Evolutionary conservation across 2,329 filamentous ascomycete species (phyloP).

Genomic region (Claviceps arundinis): DNA sequence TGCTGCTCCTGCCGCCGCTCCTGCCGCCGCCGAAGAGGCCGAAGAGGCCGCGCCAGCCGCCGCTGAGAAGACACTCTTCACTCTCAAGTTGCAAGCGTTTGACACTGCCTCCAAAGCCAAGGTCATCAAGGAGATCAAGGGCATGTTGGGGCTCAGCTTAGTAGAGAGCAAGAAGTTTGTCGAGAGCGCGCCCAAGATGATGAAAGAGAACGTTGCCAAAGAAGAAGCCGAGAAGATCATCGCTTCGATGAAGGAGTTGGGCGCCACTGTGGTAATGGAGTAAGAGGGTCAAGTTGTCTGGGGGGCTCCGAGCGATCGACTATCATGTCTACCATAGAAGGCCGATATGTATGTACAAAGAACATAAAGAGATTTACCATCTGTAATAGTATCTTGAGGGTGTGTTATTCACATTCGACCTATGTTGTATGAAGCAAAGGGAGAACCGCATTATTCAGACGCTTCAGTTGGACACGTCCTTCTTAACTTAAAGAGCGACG

Average conservation of each 20-base stretch:
- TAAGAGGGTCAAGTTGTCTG: slow-evolving; percentile 28
- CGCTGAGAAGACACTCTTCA: slow-evolving; percentile 96
- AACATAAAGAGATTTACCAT: slow-evolving; percentile 7
- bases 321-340: slow-evolving; percentile 18
- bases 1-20: slow-evolving; percentile 46
- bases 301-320: slow-evolving; percentile 2
- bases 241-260: slow-evolving; percentile 82
- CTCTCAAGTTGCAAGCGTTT: slow-evolving; percentile 82
- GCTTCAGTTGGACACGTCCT: not conserved
- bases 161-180: slow-evolving; percentile 99
- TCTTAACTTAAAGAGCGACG: not conserved
- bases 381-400: slow-evolving; percentile 24
- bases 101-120: slow-evolving; percentile 88
- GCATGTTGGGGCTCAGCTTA: slow-evolving; percentile 82
- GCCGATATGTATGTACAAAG: slow-evolving; percentile 26
- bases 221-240: slow-evolving; percentile 99
- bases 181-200: slow-evolving; percentile 90
- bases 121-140: slow-evolving; percentile 99
- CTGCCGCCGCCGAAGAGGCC: slow-evolving; percentile 63
- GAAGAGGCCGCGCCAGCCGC: slow-evolving; percentile 80
- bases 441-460: not conserved
- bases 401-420: not conserved
- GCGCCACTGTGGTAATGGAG: slow-evolving; percentile 83
- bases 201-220: slow-evolving; percentile 99
- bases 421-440: not conserved